A percentile compares a stretch with the other conserved stretches of the same genome.
Conservation (phyloP, 2,329 filamentous ascomycete genomes). For the Fonsecaea multimorphosa region DNA sequence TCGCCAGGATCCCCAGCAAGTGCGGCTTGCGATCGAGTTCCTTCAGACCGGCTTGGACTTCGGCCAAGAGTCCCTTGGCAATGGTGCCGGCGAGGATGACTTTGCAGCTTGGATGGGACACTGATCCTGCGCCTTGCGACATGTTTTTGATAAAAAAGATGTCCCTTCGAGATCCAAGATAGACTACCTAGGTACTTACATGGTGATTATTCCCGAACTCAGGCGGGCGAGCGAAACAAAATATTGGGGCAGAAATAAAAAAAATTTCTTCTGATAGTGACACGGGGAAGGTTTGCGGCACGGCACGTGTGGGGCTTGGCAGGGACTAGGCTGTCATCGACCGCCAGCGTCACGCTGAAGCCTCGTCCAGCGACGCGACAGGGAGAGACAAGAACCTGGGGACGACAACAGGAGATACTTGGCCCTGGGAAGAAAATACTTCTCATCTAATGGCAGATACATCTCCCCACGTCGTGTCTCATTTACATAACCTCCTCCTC, state of each 20-base stretch:
- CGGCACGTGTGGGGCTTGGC: constrained; percentile 18
- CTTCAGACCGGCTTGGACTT: constrained; percentile 77
- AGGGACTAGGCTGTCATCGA: constrained; percentile 7
- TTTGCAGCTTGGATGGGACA: constrained; percentile 67
- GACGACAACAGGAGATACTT: not conserved
- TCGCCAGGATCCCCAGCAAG: constrained; percentile 89
- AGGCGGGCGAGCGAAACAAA: not conserved
- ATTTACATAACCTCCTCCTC: not conserved
- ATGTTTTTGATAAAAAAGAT: constrained; percentile 16
- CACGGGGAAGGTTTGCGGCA: not conserved
- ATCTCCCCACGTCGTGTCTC: not conserved
- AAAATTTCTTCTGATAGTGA: constrained; percentile 9
- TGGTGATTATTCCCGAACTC: not conserved
- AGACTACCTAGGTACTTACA: not conserved
- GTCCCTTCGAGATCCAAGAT: not conserved
- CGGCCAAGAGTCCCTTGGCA: constrained; percentile 77
- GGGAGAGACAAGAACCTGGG: not conserved
- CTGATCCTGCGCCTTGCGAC: constrained; percentile 25
- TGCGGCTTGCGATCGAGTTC: constrained; percentile 73
- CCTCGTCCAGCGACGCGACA: not conserved
- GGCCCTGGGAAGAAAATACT: not conserved
- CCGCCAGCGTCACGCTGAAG: not conserved
- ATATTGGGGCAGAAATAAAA: not conserved
- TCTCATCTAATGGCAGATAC: not conserved
- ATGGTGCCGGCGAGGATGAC: constrained; percentile 88